These are phyloP conservation scores for Penicillium mononematosum DNA, from an alignment of 495 filamentous ascomycete genomes.

Conservation along the genomic window DNA sequence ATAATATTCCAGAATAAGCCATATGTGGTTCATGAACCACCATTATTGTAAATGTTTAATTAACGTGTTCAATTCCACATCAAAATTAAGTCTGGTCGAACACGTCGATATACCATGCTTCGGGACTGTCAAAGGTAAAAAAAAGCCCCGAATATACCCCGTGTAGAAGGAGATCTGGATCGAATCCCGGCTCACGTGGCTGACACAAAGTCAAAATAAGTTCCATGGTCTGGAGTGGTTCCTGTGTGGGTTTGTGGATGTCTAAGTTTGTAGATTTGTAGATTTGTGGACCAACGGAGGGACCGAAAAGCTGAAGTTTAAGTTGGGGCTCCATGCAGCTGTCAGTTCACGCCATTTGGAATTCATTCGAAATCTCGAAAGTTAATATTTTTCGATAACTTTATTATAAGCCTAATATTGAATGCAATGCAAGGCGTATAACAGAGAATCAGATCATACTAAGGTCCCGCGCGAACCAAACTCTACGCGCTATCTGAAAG, in stretches of 20 bases:
- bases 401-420: not conserved
- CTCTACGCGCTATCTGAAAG: constrained; percentile 9
- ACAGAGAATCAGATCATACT: not conserved
- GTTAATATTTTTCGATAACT: too few species aligned
- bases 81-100: not conserved
- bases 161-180: not conserved
- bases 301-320: constrained; percentile 4
- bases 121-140: constrained; percentile 5
- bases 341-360: constrained; percentile 6
- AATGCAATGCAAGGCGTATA: not conserved
- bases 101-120: not conserved
- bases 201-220: not conserved
- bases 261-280: not conserved
- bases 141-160: constrained; percentile 19
- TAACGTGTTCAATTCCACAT: not conserved
- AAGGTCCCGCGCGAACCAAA: constrained; percentile 8
- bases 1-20: not conserved
- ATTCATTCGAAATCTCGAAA: constrained; percentile 3
- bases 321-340: not conserved
- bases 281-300: not conserved
- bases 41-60: too few species aligned
- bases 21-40: constrained; percentile 22
- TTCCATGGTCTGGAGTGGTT: constrained; percentile 5
- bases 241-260: not conserved
- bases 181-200: constrained; percentile 20